Conservation (phyloP, 2,329 filamentous ascomycete genomes). For the Exophiala calicioides region DNA sequence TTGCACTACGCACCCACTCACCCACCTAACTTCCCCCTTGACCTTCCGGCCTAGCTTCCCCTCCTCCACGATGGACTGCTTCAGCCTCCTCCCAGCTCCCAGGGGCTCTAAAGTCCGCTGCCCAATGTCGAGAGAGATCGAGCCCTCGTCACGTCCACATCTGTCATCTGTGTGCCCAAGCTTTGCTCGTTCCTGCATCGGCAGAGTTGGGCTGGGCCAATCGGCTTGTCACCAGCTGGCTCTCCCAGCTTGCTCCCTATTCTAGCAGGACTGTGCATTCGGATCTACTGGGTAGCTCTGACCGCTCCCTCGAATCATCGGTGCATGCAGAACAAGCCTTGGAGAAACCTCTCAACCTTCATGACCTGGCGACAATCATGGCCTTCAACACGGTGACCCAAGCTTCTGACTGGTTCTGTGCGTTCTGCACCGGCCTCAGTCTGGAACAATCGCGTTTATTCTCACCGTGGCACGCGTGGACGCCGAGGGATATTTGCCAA, state of each 20-base stretch:
- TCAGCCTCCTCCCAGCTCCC: constrained; percentile 20
- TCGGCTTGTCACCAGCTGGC: constrained; percentile 8
- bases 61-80: constrained; percentile 14
- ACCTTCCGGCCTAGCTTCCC: background rate
- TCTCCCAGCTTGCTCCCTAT: background rate
- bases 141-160: background rate
- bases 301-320: constrained; percentile 4
- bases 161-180: background rate
- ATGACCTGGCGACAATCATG: background rate
- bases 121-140: background rate
- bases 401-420: constrained; percentile 3
- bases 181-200: background rate
- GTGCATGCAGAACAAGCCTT: too few relatives aligned
- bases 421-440: constrained; percentile 1
- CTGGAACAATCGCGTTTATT: constrained; percentile 10
- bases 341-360: constrained; percentile 4
- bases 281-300: background rate
- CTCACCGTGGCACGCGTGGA: constrained; percentile 10
- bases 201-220: constrained; percentile 1
- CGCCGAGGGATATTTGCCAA: constrained; percentile 12
- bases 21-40: background rate
- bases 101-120: constrained; percentile 3
- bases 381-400: constrained; percentile 7
- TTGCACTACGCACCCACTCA: background rate
- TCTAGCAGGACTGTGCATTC: background rate